Percentiles rank a stretch among this genome's conserved stretches.
These are phyloP conservation scores for Funneliformis geosporum DNA, from an alignment of 192 early-diverging fungal species.

Conservation along the genomic window DNA sequence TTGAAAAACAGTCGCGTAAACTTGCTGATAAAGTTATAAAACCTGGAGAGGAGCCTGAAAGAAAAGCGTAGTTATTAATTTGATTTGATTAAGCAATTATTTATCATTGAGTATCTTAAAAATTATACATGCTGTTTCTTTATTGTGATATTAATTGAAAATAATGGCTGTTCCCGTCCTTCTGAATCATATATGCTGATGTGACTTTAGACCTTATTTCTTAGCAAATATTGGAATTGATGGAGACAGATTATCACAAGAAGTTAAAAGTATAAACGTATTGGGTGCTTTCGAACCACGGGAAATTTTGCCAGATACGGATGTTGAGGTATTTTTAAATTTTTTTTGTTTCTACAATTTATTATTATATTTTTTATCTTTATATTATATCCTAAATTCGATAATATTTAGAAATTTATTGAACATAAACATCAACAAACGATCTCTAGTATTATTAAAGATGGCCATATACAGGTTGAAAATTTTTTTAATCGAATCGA, in stretches of 20 bases:
- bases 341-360: neutral
- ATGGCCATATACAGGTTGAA: slow-evolving; percentile 22
- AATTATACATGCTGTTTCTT: neutral
- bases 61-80: slow-evolving; percentile 49
- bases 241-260: slow-evolving; percentile 29
- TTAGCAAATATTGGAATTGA: slow-evolving; percentile 32
- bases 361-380: neutral
- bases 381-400: neutral
- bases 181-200: neutral
- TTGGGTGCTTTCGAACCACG: slow-evolving; percentile 32
- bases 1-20: slow-evolving; percentile 81
- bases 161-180: neutral
- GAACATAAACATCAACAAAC: slow-evolving; percentile 28
- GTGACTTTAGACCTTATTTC: slow-evolving; percentile 20
- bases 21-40: slow-evolving; percentile 51
- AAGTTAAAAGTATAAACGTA: slow-evolving; percentile 26
- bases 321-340: slow-evolving; percentile 11
- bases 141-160: neutral
- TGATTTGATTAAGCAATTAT: neutral
- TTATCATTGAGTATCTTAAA: neutral
- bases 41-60: slow-evolving; percentile 41
- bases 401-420: slow-evolving; percentile 15
- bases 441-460: slow-evolving; percentile 24
- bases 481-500: neutral
- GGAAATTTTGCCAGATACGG: slow-evolving; percentile 17